Base-by-base conservation (phyloP, 345 rosid genomes). In the Angophora floribunda region DNA sequence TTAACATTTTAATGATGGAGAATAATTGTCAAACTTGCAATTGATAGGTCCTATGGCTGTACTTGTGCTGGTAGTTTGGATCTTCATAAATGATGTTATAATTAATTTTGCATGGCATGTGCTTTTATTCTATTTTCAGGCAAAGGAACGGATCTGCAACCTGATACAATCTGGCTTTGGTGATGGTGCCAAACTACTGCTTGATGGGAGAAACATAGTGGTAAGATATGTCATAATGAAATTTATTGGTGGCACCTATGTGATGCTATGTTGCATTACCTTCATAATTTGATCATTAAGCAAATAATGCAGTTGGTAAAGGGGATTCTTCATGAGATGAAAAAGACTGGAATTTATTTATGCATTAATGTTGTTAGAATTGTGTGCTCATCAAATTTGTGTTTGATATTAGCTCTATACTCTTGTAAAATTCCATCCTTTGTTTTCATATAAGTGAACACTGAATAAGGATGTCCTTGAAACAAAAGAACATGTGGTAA, bases 131-230 rank as follows among this genome's bases (percentile, higher is more conserved):
- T 41, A 44, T 89, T 90, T 41, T 87, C 94, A 97, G 99, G 99
- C 99, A 88, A 98, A 98, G 92, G 99, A 97, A 88, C 93, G 98
- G 85, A 93, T 98, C 85, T 92, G 93, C 92, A 90, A 91, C 85
- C 92, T 98, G 92, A 93, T 97, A 91, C 98, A 97, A 89, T 94
- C 94, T 91, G 99, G 98, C 88, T 96, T 95, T 61, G 96, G 93
- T 32, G 94, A 92, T 85, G 99, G 99, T 86, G 99, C 99, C 87
- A 95, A 88, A 88, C 92, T 96, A 89, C 91, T 97, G 80, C 98
- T 97, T 90, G 98, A 97, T 85, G 99, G 99, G 89, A 95, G 98
- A 93, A 88, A 94, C 86, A 95, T 95, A 88, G 93, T 91, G 98
- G 99, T 96, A 95, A 70, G 63, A 28, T 26, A 36, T 51, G 89